Conservation (phyloP, 768 basidiomycete genomes). For the Russula lepida region DNA sequence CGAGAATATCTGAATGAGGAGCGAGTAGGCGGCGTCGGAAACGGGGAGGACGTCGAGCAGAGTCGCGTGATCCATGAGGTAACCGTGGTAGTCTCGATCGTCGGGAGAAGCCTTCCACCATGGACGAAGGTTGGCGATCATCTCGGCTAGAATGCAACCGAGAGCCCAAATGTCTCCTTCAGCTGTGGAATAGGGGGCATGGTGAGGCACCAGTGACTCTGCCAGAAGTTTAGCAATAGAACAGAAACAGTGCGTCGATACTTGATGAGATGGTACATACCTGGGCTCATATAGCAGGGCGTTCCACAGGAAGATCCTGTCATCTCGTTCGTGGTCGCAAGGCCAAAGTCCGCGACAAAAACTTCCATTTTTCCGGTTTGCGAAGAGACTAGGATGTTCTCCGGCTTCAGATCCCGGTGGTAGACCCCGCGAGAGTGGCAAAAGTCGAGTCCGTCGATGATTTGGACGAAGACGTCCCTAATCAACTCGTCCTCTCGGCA, state of each 20-base stretch:
- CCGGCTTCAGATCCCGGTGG: slow-evolving; percentile 11
- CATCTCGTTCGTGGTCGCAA: slow-evolving; percentile 10
- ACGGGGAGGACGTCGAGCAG: slow-evolving; percentile 1
- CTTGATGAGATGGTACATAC: not conserved
- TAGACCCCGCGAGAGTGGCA: slow-evolving; percentile 14
- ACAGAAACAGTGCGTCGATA: rapidly evolving
- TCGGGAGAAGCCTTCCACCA: not conserved
- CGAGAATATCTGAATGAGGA: slow-evolving; percentile 50
- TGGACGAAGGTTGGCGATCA: slow-evolving; percentile 3
- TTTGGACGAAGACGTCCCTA: slow-evolving; percentile 9
- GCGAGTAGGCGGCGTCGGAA: slow-evolving; percentile 35
- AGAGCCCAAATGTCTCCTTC: slow-evolving; percentile 13
- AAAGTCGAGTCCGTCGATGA: slow-evolving; percentile 11
- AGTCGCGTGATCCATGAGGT: not conserved
- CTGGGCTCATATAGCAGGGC: slow-evolving; percentile 14
- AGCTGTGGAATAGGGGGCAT: not conserved
- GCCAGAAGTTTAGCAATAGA: not conserved
- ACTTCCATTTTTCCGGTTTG: not conserved
- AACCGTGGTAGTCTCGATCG: not conserved
- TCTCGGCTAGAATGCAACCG: slow-evolving; percentile 12
- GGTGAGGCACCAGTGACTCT: not conserved
- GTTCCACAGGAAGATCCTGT: slow-evolving; percentile 6
- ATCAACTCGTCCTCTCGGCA: slow-evolving; percentile 11
- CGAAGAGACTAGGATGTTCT: slow-evolving; percentile 4
- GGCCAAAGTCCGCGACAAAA: slow-evolving; percentile 14